Evolutionary conservation across 345 rosid species (phyloP), one percentile per base, ranked within the genome.

Genomic region (Rhodamnia rubescens): DNA sequence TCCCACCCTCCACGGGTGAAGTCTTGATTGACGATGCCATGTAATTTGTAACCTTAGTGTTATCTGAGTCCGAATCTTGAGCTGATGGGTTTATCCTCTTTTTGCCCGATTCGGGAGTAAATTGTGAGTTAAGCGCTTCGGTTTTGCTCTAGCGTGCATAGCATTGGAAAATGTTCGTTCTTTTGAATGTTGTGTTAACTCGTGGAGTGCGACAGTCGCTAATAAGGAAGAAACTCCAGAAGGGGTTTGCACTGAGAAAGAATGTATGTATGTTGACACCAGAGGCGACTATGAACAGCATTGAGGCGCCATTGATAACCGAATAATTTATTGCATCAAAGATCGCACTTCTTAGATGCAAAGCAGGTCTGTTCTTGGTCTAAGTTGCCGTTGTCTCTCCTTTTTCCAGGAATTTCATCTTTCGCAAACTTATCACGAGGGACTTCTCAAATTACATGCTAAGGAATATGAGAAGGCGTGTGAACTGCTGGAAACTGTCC

Each of bases 391-490:
- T 55, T 55, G 32, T 84, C 49, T 32, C 53, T 14, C 27, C 47
- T 85, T 83, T 78, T 64, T 57, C 82, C 92, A 97, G 99, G 99
- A 97, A 90, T 96, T 94, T 92, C 96, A 93, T 92, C 93, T 97
- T 82, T 92, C 98, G 18, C 98, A 97, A 88, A 92, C 94, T 78
- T 96, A 97, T 85, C 96, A 96, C 69, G 97, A 96, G 11, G 99
- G 99, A 81, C 98, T 97, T 87, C 93, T 92, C 87, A 93, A 95
- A 90, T 90, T 97, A 84, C 98, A 97, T 89, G 91, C 96, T 42
- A 97, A 97, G 91, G 97, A 96, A 86, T 96, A 93, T 20, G 95
- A 91, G 82, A 94, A 94, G 88, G 98, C 99, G 78, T 91, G 93
- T 21, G 92, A 93, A 82, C 92, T 95, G 85, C 89, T 97, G 42